Conservation (phyloP, 2,329 filamentous ascomycete genomes). For the Ophiognomonia clavigignenti-juglandacearum region DNA sequence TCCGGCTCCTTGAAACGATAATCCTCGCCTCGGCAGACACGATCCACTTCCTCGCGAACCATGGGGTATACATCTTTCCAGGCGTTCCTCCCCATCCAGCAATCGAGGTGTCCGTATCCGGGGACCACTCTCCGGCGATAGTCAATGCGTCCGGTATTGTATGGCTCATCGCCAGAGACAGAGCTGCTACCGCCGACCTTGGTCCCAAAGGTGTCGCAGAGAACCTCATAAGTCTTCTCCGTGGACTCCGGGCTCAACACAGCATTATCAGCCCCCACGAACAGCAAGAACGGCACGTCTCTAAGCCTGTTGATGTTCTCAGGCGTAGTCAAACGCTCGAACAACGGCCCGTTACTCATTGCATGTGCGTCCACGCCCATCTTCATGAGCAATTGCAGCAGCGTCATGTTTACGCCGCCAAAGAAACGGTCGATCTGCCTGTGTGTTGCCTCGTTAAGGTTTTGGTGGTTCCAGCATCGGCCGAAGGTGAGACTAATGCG, state of each 20-base stretch:
- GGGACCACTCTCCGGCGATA: conserved; percentile 50
- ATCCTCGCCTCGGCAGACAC: conserved; percentile 38
- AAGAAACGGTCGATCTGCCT: conserved; percentile 57
- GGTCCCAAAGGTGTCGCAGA: conserved; percentile 47
- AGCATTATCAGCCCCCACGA: conserved; percentile 51
- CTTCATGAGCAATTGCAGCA: conserved; percentile 51
- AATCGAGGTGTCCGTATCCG: conserved; percentile 57
- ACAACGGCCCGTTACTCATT: conserved; percentile 46
- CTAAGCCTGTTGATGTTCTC: conserved; percentile 46
- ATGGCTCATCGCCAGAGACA: conserved; percentile 20
- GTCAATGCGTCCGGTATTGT: conserved; percentile 31
- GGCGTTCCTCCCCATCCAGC: conserved; percentile 57
- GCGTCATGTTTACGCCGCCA: conserved; percentile 56
- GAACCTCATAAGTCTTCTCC: conserved; percentile 45
- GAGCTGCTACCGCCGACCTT: conserved; percentile 18
- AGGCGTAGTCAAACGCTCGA: conserved; percentile 40
- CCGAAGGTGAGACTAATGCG: conserved; percentile 56
- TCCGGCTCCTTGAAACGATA: conserved; percentile 40
- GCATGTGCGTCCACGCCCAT: conserved; percentile 48
- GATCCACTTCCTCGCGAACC: conserved; percentile 49
- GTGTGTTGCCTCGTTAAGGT: conserved; percentile 63
- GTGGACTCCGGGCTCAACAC: conserved; percentile 51
- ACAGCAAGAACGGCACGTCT: conserved; percentile 51
- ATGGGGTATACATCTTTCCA: conserved; percentile 57
- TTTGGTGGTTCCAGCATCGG: conserved; percentile 59